Percentiles rank a stretch among this genome's conserved stretches.
Evolutionary conservation across 2,329 filamentous ascomycete genomes (phyloP).

Genomic region (Aspergillus tanneri): DNA sequence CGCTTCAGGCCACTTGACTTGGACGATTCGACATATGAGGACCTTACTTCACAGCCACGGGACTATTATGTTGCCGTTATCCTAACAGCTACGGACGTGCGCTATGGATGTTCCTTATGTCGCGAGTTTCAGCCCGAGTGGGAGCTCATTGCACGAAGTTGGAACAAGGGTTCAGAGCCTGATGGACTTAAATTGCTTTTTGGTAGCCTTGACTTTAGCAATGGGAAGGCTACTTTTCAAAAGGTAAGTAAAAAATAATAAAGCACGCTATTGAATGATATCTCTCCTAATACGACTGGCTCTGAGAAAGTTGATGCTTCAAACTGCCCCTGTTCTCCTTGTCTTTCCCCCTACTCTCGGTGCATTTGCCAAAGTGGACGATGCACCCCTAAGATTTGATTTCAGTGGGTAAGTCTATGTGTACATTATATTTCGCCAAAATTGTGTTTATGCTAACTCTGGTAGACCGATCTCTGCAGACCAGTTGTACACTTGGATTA

Average conservation of each 20-base stretch:
- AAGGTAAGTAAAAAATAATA: slow-evolving; percentile 57
- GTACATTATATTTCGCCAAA: background rate
- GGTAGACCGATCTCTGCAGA: slow-evolving; percentile 71
- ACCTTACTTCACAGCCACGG: slow-evolving; percentile 72
- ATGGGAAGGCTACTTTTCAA: slow-evolving; percentile 82
- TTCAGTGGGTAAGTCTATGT: slow-evolving; percentile 69
- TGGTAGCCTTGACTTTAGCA: slow-evolving; percentile 80
- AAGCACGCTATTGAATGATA: background rate
- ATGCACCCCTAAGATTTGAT: slow-evolving; percentile 75
- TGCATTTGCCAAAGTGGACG: slow-evolving; percentile 68
- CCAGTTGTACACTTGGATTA: slow-evolving; percentile 73
- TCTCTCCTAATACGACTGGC: slow-evolving; percentile 10
- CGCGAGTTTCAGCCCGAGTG: slow-evolving; percentile 92
- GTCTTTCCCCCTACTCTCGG: slow-evolving; percentile 84
- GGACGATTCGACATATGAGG: slow-evolving; percentile 70
- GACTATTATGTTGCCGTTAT: slow-evolving; percentile 82
- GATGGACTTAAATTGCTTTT: slow-evolving; percentile 62
- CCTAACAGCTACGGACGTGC: slow-evolving; percentile 78
- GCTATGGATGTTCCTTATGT: slow-evolving; percentile 84
- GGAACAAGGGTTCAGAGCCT: slow-evolving; percentile 76
- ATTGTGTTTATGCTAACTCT: slow-evolving; percentile 1
- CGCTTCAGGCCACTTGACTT: slow-evolving; percentile 72
- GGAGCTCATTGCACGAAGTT: slow-evolving; percentile 81
- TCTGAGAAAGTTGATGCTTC: slow-evolving; percentile 70
- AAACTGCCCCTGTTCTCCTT: slow-evolving; percentile 88